Evolutionary conservation across 2,329 filamentous ascomycete species (phyloP).

Genomic region (Pseudogymnoascus sp.): DNA sequence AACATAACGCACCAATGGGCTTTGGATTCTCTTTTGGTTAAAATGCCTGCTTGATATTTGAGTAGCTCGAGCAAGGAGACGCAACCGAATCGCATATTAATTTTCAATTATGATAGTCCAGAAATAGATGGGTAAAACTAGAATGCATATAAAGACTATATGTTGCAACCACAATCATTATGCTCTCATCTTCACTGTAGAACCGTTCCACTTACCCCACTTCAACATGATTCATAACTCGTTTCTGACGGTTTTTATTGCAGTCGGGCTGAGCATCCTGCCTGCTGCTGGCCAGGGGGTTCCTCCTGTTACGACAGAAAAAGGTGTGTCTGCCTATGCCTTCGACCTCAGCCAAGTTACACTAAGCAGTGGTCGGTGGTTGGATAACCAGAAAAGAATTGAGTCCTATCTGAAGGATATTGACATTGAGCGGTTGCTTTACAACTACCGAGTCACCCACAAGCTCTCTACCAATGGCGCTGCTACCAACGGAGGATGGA

Average conservation of each 20-base stretch:
- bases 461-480: constrained; percentile 39
- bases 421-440: constrained; percentile 36
- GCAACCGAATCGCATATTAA: background rate
- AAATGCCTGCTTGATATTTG: background rate
- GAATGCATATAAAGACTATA: background rate
- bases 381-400: constrained; percentile 39
- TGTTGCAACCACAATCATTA: background rate
- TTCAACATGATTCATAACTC: background rate
- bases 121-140: background rate
- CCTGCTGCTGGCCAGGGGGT: background rate
- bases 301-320: background rate
- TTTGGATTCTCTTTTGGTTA: background rate
- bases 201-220: background rate
- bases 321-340: background rate
- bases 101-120: background rate
- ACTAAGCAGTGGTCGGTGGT: constrained; percentile 32
- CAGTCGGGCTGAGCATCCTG: background rate
- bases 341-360: constrained; percentile 35
- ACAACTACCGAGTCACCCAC: constrained; percentile 40
- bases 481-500: constrained; percentile 41
- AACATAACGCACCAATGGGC: background rate
- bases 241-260: background rate
- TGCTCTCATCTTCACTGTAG: background rate
- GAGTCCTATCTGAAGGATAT: constrained; percentile 38
- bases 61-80: background rate